Base-by-base conservation (phyloP, 2,329 filamentous ascomycete species). In the Cercospora sp. region DNA sequence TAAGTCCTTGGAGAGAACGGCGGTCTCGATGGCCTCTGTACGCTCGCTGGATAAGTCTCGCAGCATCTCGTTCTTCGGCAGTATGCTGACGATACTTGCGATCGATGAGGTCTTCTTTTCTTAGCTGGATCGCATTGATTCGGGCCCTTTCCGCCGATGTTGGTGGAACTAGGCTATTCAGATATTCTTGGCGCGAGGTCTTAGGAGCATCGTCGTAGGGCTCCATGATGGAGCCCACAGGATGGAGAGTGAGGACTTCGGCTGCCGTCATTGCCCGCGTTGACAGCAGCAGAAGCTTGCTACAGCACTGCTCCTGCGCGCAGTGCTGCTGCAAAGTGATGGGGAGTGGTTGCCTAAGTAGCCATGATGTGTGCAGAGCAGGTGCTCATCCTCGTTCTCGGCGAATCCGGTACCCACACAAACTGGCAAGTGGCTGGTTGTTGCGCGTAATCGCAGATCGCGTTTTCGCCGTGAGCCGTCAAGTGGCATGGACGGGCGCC, bases 1-100 rank as follows among this genome's bases (percentile, higher is more conserved):
- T 86, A 69, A 91, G 82, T 0, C 92, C 92, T 33, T 86, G 79
- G 70, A 94, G 83, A 77, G 93, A 89, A 59, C 92, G 83, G 51
- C 92, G 86, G 60, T 87, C 85, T 62, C 91, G 87, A 78, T 95
- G 92, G 6, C 92, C 92, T 42, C 92, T 86, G 77, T 94, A 96
- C 18, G 89, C 90, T 72, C 90, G 87, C 69, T 79, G 77, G 23
- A 79, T 79, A 51, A 72, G 73, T 36, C 68, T 71, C 2, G 76
- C 77, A 10, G 77, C 77, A 57, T 72, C 71, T 16, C 71, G 70
- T 62, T 74, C 72, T 30, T 75, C 68, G 39, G 64, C 48, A 8
- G 66, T 64, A 59, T 74, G 66, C n/a, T 65, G 63, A 16, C 45
- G 72, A 57, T 77, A 77, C 64, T 73, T 75, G 28, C 64, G 58